These are phyloP conservation scores for Phytophthora fragariae DNA, from an alignment of 352 stramenopile genomes.

Conservation along the genomic window DNA sequence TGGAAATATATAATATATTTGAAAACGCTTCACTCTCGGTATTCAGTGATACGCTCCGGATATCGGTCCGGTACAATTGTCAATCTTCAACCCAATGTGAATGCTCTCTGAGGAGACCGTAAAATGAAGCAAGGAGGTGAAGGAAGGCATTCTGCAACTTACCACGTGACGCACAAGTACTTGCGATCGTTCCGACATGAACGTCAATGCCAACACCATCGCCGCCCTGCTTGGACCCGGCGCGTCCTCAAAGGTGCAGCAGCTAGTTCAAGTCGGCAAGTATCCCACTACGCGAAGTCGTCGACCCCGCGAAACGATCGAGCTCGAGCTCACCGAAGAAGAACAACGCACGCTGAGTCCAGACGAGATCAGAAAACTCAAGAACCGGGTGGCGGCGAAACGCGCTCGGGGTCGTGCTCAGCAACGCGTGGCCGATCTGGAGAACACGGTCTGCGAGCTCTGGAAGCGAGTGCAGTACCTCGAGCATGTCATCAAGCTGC, in stretches of 20 bases:
- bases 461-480: conserved; percentile 70
- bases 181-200: conserved; percentile 29
- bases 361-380: conserved; percentile 69
- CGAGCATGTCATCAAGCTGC: conserved; percentile 50
- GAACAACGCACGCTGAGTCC: conserved; percentile 45
- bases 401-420: conserved; percentile 62
- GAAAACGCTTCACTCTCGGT: conserved; percentile 2
- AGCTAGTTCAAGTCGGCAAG: conserved; percentile 43
- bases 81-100: conserved; percentile 9
- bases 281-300: conserved; percentile 39
- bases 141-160: conserved; percentile 29
- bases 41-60: conserved; percentile 11
- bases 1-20: conserved; percentile 10
- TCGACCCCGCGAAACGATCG: conserved; percentile 52
- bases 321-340: conserved; percentile 64
- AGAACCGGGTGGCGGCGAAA: conserved; percentile 74
- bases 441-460: conserved; percentile 62
- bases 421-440: conserved; percentile 56
- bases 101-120: neutral
- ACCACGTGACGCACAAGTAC: conserved; percentile 22
- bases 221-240: conserved; percentile 32
- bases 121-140: conserved; percentile 7
- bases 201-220: conserved; percentile 39
- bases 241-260: conserved; percentile 30
- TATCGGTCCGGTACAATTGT: conserved; percentile 9